Evolutionary conservation across 768 basidiomycete species (phyloP), one percentile per base, ranked within the genome.

Genomic region (Cystofilobasidium ferigula): DNA sequence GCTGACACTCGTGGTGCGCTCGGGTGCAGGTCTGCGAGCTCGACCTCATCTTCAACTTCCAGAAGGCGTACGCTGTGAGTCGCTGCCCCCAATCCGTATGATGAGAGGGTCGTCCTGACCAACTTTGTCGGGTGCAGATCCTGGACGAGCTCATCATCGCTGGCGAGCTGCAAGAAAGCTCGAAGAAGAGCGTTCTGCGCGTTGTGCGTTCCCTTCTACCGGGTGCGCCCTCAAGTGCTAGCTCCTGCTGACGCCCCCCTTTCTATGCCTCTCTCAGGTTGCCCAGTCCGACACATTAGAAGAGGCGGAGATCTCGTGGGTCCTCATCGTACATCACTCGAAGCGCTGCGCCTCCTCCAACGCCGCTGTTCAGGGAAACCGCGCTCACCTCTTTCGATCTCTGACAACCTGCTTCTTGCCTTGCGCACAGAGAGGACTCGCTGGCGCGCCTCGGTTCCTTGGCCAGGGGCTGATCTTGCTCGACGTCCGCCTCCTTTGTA

Each of bases 41-140:
- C 64, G 94, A 97, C 76, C 79, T 98, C 61, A 94, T 97, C 71
- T 98, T 95, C 82, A 95, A 95, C 78, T 97, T 97, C 75, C 88
- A 97, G 74, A 89, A 91, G 75, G 94, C 93, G 1, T 95, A 91
- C 74, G 84, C 88, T 5, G 92, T 79, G 54, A 28, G 79, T 54
- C 30, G 32, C 12, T 13, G 3, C 1, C 45, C n/a, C n/a, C n/a
- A n/a, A n/a, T n/a, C n/a, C n/a, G n/a, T n/a, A 30, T 47, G 9
- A 32, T 62, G 22, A 18, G 1, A n/a, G 10, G 9, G 43, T 47
- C 12, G 10, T 38, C 2, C 42, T 43, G n/a, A 45, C 38, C 9
- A 2, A 1, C 32, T 59, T 22, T 38, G 14, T 14, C 45, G 14
- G 48, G 22, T 14, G 22, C 69, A 79, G 78, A 81, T 97, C 66